These are phyloP conservation scores for Kazachstania taianensis DNA, from an alignment of 805 yeast species.

Conservation along the genomic window DNA sequence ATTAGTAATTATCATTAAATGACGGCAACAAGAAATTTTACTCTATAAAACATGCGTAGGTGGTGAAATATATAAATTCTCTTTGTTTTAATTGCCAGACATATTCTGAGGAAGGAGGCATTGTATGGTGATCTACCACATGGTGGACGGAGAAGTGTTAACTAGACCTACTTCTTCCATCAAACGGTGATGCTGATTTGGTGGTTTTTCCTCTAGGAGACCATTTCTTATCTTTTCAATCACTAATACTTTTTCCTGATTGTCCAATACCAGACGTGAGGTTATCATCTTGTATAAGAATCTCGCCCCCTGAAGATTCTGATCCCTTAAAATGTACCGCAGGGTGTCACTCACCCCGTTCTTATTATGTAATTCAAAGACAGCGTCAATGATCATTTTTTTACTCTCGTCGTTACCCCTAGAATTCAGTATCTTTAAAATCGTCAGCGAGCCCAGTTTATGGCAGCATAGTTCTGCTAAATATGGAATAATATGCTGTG, in stretches of 20 bases:
- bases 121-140: too few species aligned
- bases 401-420: conserved; percentile 54
- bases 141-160: too few species aligned
- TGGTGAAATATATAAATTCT: too few species aligned
- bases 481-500: conserved; percentile 50
- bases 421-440: conserved; percentile 65
- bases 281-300: conserved; percentile 65
- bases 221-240: conserved; percentile 52
- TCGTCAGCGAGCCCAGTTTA: conserved; percentile 74
- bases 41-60: too few species aligned
- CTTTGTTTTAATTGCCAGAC: too few species aligned
- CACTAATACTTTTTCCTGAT: conserved; percentile 45
- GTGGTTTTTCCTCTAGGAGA: conserved; percentile 47
- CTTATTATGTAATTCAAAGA: conserved; percentile 33
- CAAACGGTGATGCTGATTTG: conserved; percentile 69
- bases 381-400: conserved; percentile 47
- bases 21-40: too few species aligned
- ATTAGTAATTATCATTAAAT: too few species aligned
- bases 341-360: conserved; percentile 21
- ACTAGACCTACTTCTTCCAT: conserved; percentile 91
- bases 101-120: too few species aligned
- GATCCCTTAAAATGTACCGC: conserved; percentile 54
- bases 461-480: conserved; percentile 61
- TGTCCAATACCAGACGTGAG: conserved; percentile 58
- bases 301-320: conserved; percentile 51